Evolutionary conservation across 2,329 filamentous ascomycete species (phyloP).

Genomic region (Davidsoniella virescens): DNA sequence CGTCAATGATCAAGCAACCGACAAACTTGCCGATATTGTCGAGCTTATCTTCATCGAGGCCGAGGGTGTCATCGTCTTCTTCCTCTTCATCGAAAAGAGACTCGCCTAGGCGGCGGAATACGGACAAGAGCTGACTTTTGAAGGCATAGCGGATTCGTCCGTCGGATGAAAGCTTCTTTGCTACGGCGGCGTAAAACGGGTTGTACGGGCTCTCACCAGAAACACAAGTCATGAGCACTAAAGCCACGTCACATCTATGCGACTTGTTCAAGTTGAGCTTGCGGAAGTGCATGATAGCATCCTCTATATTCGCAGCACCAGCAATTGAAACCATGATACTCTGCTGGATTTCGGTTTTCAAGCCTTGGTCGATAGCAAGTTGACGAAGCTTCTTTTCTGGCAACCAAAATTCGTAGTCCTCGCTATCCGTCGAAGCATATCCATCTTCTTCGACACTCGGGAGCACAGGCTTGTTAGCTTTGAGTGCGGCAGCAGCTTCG

Average conservation of each 20-base stretch:
- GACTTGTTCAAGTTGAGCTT: slow-evolving; percentile 75
- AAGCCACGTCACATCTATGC: slow-evolving; percentile 73
- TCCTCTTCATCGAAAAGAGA: slow-evolving; percentile 51
- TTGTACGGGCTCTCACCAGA: slow-evolving; percentile 77
- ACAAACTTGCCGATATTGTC: slow-evolving; percentile 39
- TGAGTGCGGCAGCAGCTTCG: background rate
- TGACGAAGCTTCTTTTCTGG: slow-evolving; percentile 46
- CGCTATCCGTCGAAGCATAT: slow-evolving; percentile 23
- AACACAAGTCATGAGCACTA: slow-evolving; percentile 74
- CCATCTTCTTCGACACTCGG: slow-evolving; percentile 8
- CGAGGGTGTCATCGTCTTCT: slow-evolving; percentile 32
- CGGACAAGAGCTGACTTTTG: slow-evolving; percentile 71
- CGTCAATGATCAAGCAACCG: slow-evolving; percentile 32
- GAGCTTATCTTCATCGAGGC: slow-evolving; percentile 33
- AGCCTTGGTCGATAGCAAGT: slow-evolving; percentile 64
- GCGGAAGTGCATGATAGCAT: slow-evolving; percentile 62
- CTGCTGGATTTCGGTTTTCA: slow-evolving; percentile 72
- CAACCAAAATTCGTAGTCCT: slow-evolving; percentile 32
- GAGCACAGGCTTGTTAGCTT: background rate
- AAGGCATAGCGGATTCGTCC: slow-evolving; percentile 68
- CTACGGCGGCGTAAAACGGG: slow-evolving; percentile 81
- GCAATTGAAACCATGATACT: slow-evolving; percentile 91
- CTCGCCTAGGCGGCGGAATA: slow-evolving; percentile 78
- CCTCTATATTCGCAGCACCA: slow-evolving; percentile 67
- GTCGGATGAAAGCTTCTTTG: slow-evolving; percentile 59